Evolutionary conservation across 2,329 filamentous ascomycete species (phyloP), one percentile per base, ranked within the genome.

Genomic region (Stagonosporopsis chrysanthemi): DNA sequence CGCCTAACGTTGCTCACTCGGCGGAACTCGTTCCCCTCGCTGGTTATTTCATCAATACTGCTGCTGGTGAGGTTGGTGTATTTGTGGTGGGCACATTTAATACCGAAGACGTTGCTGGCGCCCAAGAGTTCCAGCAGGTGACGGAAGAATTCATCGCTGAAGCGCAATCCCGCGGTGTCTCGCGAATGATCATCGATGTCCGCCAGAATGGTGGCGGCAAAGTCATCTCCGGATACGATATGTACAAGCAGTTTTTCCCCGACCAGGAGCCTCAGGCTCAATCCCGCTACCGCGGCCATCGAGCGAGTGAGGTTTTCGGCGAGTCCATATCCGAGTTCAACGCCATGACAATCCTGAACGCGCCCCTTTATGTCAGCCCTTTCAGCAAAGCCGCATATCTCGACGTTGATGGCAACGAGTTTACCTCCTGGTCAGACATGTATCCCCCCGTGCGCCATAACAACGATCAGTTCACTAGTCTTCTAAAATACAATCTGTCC

Each of bases 161-260:
- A 24, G 79, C 81, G n/a, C 78, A 81, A 45, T 63, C 71, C 0
- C 77, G 78, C 5, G 78, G 80, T 1, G 85, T 86, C 63, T 82
- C 77, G 23, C 87, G 84, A 65, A 77, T 90, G 6, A 79, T 90
- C 43, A 83, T 90, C 60, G 88, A 90, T 63, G 65, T 90, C 6
- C 82, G 83, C 4, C 79, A 77, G 9, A 91, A 90, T 63, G 78
- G 78, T 0, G 88, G 88, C 22, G 88, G 88, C 14, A 73, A 69
- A 19, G 67, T 78, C 7, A 52, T 75, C 4, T 67, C 73, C 0
- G 78, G 75, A 35, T 78, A 77, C 62, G 78, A 80, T 54, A 67
- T 70, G 4, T 88, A 86, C 62, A 77, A 78, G 14, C 81, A 84
- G 65, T 80, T 86, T 62, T 86, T 86, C 73, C 84, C 84, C 0